Percentiles rank a stretch among this genome's conserved stretches.
These are phyloP conservation scores for Fusarium sarcochroum DNA, from an alignment of 2,329 filamentous ascomycete species.

Conservation along the genomic window DNA sequence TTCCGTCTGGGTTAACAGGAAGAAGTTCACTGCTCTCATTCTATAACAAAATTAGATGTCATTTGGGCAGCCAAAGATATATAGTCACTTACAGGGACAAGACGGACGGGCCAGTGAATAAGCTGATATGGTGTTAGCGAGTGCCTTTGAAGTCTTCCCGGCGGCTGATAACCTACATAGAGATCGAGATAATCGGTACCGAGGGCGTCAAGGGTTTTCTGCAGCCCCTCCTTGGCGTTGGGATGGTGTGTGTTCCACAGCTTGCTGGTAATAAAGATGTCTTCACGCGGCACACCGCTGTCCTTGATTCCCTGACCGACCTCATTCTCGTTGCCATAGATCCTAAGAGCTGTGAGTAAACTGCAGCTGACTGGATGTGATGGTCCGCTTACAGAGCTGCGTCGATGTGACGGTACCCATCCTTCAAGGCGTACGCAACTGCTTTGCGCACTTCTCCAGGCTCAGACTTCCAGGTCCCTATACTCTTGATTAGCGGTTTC, in stretches of 20 bases:
- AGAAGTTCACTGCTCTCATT: constrained; percentile 34
- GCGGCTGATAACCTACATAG: constrained; percentile 35
- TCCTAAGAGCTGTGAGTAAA: constrained; percentile 44
- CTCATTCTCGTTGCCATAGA: constrained; percentile 56
- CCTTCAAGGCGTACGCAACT: constrained; percentile 63
- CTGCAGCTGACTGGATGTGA: too few species aligned
- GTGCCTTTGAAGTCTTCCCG: too few species aligned
- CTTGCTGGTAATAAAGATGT: constrained; percentile 70
- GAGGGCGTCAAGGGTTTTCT: constrained; percentile 59
- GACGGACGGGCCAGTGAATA: constrained; percentile 67
- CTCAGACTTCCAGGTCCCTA: constrained; percentile 71
- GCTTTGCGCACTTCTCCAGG: constrained; percentile 69
- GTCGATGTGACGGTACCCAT: constrained; percentile 69
- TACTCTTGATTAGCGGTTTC: not conserved
- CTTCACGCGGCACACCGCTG: constrained; percentile 58
- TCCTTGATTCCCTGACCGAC: constrained; percentile 63
- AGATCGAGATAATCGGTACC: constrained; percentile 62
- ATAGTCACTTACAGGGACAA: constrained; percentile 7
- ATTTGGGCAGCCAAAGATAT: not conserved
- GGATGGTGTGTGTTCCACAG: constrained; percentile 73
- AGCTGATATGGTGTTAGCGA: constrained; percentile 43
- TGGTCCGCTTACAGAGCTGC: constrained; percentile 50
- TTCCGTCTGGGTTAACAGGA: constrained; percentile 44
- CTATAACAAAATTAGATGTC: not conserved
- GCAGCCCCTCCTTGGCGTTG: constrained; percentile 60